Evolutionary conservation across 495 filamentous ascomycete species (phyloP).

Genomic region (Penicillium malachiteum): DNA sequence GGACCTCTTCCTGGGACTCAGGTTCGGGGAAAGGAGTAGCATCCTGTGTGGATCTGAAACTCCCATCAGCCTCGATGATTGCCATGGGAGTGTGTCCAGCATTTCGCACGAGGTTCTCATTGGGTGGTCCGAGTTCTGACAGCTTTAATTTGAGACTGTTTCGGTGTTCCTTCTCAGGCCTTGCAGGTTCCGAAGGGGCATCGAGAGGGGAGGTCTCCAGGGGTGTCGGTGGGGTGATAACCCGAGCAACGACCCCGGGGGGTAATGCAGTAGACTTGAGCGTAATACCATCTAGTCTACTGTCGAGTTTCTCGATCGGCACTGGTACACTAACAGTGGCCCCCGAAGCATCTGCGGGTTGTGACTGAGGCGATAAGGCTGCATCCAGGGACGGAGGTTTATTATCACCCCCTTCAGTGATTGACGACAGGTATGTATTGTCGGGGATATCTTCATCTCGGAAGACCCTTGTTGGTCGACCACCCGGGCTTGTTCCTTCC

Average conservation of each 20-base stretch:
- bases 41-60: conserved; percentile 30
- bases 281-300: conserved; percentile 47
- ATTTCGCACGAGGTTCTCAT: conserved; percentile 39
- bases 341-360: conserved; percentile 20
- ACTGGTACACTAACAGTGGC: conserved; percentile 32
- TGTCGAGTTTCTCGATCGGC: conserved; percentile 50
- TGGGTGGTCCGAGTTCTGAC: conserved; percentile 40
- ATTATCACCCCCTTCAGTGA: conserved; percentile 18
- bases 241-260: conserved; percentile 41
- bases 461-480: conserved; percentile 46
- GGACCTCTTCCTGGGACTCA: conserved; percentile 22
- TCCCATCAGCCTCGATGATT: conserved; percentile 37
- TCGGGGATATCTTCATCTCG: conserved; percentile 31
- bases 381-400: conserved; percentile 40
- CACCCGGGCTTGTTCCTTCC: conserved; percentile 43
- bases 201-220: conserved; percentile 27
- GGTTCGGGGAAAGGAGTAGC: conserved; percentile 22
- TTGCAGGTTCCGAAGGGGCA: conserved; percentile 25
- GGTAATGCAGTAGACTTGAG: conserved; percentile 48
- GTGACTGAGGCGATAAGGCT: conserved; percentile 41
- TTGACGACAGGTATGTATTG: conserved; percentile 19
- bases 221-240: conserved; percentile 45
- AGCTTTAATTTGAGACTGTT: conserved; percentile 43
- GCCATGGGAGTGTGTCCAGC: conserved; percentile 52
- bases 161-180: conserved; percentile 29